Evolutionary conservation across 768 basidiomycete species (phyloP).

Genomic region (Gymnopilus junonius): DNA sequence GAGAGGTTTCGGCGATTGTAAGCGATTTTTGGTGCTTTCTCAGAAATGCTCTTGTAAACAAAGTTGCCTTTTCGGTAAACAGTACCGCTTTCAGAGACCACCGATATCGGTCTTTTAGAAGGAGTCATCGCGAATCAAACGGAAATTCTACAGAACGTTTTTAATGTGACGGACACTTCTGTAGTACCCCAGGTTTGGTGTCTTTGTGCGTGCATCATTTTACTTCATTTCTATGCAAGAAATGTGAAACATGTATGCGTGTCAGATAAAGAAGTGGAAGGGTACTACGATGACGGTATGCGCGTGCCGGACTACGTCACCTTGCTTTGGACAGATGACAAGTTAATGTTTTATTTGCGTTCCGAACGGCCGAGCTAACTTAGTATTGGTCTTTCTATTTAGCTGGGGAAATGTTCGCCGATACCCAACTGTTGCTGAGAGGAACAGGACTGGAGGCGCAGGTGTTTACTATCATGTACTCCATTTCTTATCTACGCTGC

Average conservation of each 20-base stretch:
- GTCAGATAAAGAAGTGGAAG: slow-evolving; percentile 63
- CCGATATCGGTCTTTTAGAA: slow-evolving; percentile 55
- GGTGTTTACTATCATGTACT: slow-evolving; percentile 71
- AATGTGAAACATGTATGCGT: neutral
- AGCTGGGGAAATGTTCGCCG: slow-evolving; percentile 77
- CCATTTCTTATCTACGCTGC: neutral
- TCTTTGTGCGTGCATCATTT: slow-evolving; percentile 44
- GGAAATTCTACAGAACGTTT: slow-evolving; percentile 57
- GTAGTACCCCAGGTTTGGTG: slow-evolving; percentile 70
- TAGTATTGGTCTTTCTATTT: neutral
- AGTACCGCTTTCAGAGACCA: slow-evolving; percentile 58
- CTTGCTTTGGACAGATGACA: slow-evolving; percentile 75
- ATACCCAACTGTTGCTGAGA: slow-evolving; percentile 54
- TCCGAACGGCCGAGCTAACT: neutral
- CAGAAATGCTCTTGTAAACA: neutral
- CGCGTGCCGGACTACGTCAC: slow-evolving; percentile 67
- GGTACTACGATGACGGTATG: slow-evolving; percentile 68
- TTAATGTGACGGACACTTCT: slow-evolving; percentile 47
- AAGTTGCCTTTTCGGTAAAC: neutral
- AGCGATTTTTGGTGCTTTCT: slow-evolving; percentile 23
- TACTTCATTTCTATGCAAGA: neutral
- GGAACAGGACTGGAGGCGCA: slow-evolving; percentile 67
- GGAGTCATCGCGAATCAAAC: slow-evolving; percentile 65
- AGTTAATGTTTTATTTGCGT: slow-evolving; percentile 39
- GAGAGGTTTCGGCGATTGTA: slow-evolving; percentile 64